Base-by-base conservation (phyloP, 73 alveolate genomes). In the Durusdinium trenchii region DNA sequence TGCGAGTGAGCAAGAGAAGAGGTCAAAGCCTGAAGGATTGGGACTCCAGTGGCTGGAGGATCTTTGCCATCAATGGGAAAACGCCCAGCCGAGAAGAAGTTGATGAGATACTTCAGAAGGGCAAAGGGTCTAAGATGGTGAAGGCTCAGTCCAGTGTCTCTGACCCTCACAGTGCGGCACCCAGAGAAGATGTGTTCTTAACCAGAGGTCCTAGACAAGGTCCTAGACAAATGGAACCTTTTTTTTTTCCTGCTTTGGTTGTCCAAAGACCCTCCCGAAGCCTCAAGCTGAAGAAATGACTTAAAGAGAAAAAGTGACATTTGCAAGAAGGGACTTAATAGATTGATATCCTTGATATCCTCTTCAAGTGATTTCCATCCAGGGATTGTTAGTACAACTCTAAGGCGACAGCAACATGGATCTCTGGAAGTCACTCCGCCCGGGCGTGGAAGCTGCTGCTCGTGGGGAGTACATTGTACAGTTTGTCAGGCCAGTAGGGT, bases 401-500 rank as follows among this genome's bases (percentile, higher is more conserved):
- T n/a, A n/a, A n/a, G n/a, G n/a, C n/a, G n/a, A 43, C 52, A 48
- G 60, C 45, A 46, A 83, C 95, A 89, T 64, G 35, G 86, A 50
- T 35, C 42, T 62, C 84, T 46, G 50, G 40, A 43, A 45, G 52
- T 61, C 86, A 38, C 30, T 67, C 50, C 64, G 50, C 64, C 96
- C 96, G 26, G 86, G 85, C 9, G 86, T 28, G 36, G 96, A 67
- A 43, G 96, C 96, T 6, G 96, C 96, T 2, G 96, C 96, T 40
- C 82, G 62, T 32, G 96, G 96, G 86, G 96, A 89, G 86, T 89
- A 89, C 96, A 64, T 89, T 86, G 96, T 89, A 71, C 96, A 89
- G 43, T 89, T 89, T 69, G 96, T 64, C 48, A 89, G 96, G 96
- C 67, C 18, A 76, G 60, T 18, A 20, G 46, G 83, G 64, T 54